Base-by-base conservation (phyloP, 2,329 filamentous ascomycete genomes). In the Coniosporium tulheliwenetii region DNA sequence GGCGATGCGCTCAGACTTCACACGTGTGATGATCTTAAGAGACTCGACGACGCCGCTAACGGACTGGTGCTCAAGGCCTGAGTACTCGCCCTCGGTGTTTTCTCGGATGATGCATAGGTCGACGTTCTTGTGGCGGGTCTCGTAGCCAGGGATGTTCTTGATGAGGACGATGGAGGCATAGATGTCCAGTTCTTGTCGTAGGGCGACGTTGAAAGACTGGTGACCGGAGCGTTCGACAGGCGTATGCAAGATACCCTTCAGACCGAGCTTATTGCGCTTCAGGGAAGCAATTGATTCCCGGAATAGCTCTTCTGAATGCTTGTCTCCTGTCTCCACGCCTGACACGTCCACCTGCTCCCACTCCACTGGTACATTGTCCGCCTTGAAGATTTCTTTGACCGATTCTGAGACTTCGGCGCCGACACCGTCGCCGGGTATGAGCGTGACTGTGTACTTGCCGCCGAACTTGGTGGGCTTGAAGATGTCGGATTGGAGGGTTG, bases 1-100 rank as follows among this genome's bases (percentile, higher is more conserved):
- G 69, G 89, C 85, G 58, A 98, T 98, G 61, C 91, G 85, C 79
- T 98, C 91, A 42, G 86, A 94, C 77, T 98, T 96, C 66, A 86
- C 86, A 56, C 87, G 85, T 52, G 91, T 98, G 70, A 98, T 96
- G 70, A 98, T 96, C 78, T 98, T 98, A 66, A 98, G 83, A 39
- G 89, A 95, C 73, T 98, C 91, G 54, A 98, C 91, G 54, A 98
- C 91, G 53, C 91, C 91, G 51, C 75, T 75, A 40, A 98, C 91
- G 48, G 85, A 93, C 74, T 96, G 89, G 73, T 98, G 91, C 76
- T 98, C 91, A 47, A 98, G 79, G 47, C 91, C 91, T 50, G 86
- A 95, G 76, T 98, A 98, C 74, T 98, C 91, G 60, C 91, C 91
- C 76, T 98, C 91, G 60, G 91, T 98, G 75, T 98, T 98, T 75